Conservation (phyloP, 768 basidiomycete genomes). For the Boletellus ananas region DNA sequence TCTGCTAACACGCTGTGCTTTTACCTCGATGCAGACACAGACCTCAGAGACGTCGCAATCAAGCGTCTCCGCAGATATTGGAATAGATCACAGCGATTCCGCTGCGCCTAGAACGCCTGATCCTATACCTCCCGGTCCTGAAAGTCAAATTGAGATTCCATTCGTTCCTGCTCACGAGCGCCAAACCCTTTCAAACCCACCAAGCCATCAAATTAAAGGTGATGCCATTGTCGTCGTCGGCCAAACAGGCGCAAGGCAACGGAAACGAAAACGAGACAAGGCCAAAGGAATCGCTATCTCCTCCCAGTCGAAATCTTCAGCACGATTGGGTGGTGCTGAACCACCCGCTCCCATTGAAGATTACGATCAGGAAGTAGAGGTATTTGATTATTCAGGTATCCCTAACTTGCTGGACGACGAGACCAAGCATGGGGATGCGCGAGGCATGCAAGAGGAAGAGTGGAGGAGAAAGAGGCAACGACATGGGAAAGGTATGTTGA, state of each 20-base stretch:
- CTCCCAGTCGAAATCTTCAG: conserved; percentile 1
- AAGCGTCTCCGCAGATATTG: not conserved
- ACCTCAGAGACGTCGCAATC: not conserved
- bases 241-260: conserved; percentile 58
- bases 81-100: not conserved
- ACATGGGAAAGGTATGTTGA: conserved; percentile 38
- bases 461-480: conserved; percentile 51
- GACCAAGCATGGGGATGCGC: conserved; percentile 28
- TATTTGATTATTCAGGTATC: conserved; percentile 66
- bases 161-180: conserved; percentile 72
- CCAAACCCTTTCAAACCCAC: conserved; percentile 14
- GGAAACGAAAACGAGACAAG: conserved; percentile 44
- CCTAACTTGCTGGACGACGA: conserved; percentile 71
- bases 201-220: conserved; percentile 32
- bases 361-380: conserved; percentile 32
- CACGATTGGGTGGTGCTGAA: conserved; percentile 4
- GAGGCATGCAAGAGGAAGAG: conserved; percentile 19
- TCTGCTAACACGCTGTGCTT: conserved; percentile 4
- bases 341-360: conserved; percentile 2
- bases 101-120: conserved; percentile 2
- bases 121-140: conserved; percentile 26
- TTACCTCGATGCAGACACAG: conserved; percentile 8
- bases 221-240: conserved; percentile 75
- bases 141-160: conserved; percentile 66
- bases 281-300: conserved; percentile 4